Evolutionary conservation across 176 grass and related monocot genomes (phyloP).

Genomic region (Hyparrhenia diplandra): DNA sequence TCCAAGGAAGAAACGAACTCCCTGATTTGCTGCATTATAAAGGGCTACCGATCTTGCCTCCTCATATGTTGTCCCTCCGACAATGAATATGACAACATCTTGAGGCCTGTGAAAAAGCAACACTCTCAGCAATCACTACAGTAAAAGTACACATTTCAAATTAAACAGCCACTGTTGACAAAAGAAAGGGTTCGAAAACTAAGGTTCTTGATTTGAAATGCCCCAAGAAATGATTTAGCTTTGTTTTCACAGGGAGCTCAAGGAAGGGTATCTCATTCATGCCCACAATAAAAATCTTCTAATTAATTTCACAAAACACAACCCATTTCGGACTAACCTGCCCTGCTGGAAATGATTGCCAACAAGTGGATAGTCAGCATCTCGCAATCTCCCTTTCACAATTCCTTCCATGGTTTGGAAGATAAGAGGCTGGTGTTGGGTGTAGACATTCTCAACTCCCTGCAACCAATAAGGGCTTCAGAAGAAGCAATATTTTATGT

Average conservation of each 20-base stretch:
- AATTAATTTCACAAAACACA: slow-evolving; percentile 22
- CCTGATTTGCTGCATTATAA: slow-evolving; percentile 70
- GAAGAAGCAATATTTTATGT: slow-evolving; percentile 9
- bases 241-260: neutral
- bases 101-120: slow-evolving; percentile 66
- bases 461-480: slow-evolving; percentile 36
- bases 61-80: slow-evolving; percentile 95
- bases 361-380: slow-evolving; percentile 91
- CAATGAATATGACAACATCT: slow-evolving; percentile 96
- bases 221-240: neutral
- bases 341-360: slow-evolving; percentile 96
- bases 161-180: neutral
- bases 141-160: slow-evolving; percentile 8
- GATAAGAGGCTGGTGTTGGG: slow-evolving; percentile 94
- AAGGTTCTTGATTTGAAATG: neutral
- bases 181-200: neutral
- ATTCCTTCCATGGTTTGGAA: slow-evolving; percentile 96
- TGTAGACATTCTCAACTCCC: slow-evolving; percentile 98
- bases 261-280: neutral
- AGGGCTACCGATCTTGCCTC: slow-evolving; percentile 85
- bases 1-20: slow-evolving; percentile 92
- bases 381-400: slow-evolving; percentile 84
- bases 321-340: slow-evolving; percentile 43
- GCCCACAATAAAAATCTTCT: neutral
- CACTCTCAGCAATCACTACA: neutral